Base-by-base conservation (phyloP, 2,329 filamentous ascomycete genomes). In the Trematosphaeria pertusa region DNA sequence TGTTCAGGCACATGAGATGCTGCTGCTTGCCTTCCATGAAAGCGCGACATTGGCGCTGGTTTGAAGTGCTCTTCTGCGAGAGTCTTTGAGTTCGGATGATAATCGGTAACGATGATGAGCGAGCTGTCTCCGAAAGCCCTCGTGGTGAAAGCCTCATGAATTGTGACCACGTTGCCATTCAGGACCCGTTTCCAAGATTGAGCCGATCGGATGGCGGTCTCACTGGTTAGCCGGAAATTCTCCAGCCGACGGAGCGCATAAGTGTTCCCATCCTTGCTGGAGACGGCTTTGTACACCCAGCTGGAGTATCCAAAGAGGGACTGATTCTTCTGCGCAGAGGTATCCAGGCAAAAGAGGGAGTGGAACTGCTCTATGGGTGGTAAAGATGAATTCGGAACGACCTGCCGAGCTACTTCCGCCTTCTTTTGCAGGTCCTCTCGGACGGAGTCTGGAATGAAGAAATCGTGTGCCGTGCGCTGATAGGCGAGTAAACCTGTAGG, bases 221-320 rank as follows among this genome's bases (percentile, higher is more conserved):
- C 92, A 63, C 92, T 96, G 11, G 88, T 94, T 39, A 97, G 75
- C 9, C 91, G 87, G 66, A 91, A 97, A 37, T 91, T 88, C 79
- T 97, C 91, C 17, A 99, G 81, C 52, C 94, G 83, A 53, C 94
- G 84, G 36, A 99, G 77, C 46, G 87, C 91, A 72, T 96, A 97
- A n/a, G 87, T 85, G 56, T 89, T 87, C 9, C 92, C 94, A 61
- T 93, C 93, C 67, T 94, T 94, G 70, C 83, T 87, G 5, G 91
- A 96, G 18, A 87, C 86, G 7, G 92, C 93, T 75, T 97, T 97
- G 77, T 97, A 99, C 0, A 96, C 84, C 91, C 92, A 97, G 61
- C 88, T 96, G 5, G 87, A 85, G 64, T 91, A 96, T 20, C 91
- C 91, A 72, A 97, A 97, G 12, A 88, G 84, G 10, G 84, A 81